A percentile compares a stretch with the other conserved stretches of the same genome.
These are phyloP conservation scores for Papiliotrema flavescens DNA, from an alignment of 1,284 basidiomycete genomes.

Conservation along the genomic window DNA sequence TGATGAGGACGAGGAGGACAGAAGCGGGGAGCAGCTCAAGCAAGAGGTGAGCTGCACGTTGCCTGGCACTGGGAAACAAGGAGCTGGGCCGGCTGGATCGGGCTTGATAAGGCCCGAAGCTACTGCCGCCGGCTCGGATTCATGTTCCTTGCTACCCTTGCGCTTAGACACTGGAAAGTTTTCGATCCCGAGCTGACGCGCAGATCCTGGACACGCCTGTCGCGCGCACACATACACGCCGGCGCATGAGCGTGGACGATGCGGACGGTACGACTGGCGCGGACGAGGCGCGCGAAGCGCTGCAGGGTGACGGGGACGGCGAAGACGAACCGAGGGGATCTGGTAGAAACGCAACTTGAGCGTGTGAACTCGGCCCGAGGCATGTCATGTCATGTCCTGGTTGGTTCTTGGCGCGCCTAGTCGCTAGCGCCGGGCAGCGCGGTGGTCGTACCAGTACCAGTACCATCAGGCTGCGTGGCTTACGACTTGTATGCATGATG, in stretches of 20 bases:
- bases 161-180: not conserved
- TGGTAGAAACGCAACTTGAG: not conserved
- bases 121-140: too few relatives aligned
- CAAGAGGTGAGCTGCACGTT: constrained; percentile 61
- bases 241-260: constrained; percentile 1
- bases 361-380: not conserved
- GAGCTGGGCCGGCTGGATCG: too few relatives aligned
- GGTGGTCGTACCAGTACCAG: too few relatives aligned
- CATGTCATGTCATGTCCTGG: not conserved
- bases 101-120: too few relatives aligned
- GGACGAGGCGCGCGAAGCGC: not conserved
- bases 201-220: constrained; percentile 2
- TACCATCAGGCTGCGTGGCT: too few relatives aligned
- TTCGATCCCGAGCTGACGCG: not conserved
- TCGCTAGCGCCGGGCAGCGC: too few relatives aligned
- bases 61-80: too few relatives aligned
- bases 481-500: too few relatives aligned
- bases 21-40: constrained; percentile 67
- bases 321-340: not conserved
- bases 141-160: too few relatives aligned
- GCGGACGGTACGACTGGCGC: not conserved
- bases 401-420: too few relatives aligned
- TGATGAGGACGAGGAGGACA: constrained; percentile 60
- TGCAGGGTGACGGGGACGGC: not conserved
- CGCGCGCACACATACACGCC: not conserved